Evolutionary conservation across 2,329 filamentous ascomycete species (phyloP), one percentile per base, ranked within the genome.

Genomic region (Ceratocystiopsis sp.): DNA sequence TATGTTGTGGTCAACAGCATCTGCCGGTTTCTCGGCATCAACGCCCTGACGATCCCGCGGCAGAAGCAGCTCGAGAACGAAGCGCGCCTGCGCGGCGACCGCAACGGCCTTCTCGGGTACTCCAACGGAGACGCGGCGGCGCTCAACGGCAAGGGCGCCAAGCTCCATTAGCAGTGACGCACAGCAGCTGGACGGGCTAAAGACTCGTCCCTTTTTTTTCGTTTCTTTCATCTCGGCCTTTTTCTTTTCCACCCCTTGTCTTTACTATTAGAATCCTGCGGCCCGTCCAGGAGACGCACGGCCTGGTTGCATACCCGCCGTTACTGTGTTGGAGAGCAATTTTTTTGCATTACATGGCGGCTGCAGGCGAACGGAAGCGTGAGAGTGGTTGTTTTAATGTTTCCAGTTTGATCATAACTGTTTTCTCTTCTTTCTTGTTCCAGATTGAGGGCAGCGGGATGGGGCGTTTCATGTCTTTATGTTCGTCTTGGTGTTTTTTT

Each of bases 11-110:
- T 94, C 54, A 82, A 78, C 49, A 83, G 81, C 57, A 96, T 98
- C 54, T 96, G 91, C 64, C 71, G 79, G 43, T 96, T 83, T 62
- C 66, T 98, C 19, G 86, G 84, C 48, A 98, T 98, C 67, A 91
- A 89, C 56, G 94, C 89, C 55, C 65, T 98, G 51, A 96, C 87
- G 1, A 95, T 98, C 47, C 75, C 75, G 12, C 58, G 61, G 49
- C 68, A 72, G 50, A 78, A 78, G 63, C 71, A 73, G 57, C 52
- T 64, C 40, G 70, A 69, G 52, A 75, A 74, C 54, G 60, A 63
- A 57, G 55, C 58, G 49, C 66, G 63, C n/a, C 55, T 51, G 16
- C 43, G 52, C 57, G 44, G 47, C 51, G 46, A 48, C 46, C 42
- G 50, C 43, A 17, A 43, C 47, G 15, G 41, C 41, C 34, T 32